phyloP scores from a whole-genome alignment of 495 filamentous ascomycete genomes.

The Bathelium albidoporum region DNA sequence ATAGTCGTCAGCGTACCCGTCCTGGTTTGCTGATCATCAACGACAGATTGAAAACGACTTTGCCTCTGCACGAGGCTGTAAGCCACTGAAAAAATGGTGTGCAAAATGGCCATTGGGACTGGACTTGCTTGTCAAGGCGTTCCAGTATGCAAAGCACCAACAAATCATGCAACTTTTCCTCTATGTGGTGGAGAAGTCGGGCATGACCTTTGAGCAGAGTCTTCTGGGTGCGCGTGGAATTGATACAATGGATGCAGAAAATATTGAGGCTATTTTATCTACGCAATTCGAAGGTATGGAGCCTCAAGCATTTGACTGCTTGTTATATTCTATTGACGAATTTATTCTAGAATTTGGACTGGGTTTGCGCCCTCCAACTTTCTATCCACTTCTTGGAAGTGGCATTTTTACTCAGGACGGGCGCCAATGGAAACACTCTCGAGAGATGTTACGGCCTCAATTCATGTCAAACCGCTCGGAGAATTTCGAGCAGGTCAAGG shows the following conservation, averaged over 20 bases:
- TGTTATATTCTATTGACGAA: background rate
- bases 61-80: background rate
- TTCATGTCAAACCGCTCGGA: conserved; percentile 27
- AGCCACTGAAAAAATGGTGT: background rate
- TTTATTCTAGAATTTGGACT: background rate
- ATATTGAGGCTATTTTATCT: conserved; percentile 45
- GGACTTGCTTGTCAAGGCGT: background rate
- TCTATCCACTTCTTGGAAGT: background rate
- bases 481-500: conserved; percentile 5
- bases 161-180: background rate
- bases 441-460: conserved; percentile 44
- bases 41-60: background rate
- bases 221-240: background rate
- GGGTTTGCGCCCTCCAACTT: background rate
- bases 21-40: background rate
- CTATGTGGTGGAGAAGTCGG: background rate
- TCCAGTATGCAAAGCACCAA: background rate
- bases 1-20: background rate
- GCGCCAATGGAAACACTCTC: conserved; percentile 51
- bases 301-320: background rate
- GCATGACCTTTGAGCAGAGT: background rate
- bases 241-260: conserved; percentile 43
- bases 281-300: conserved; percentile 40
- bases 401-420: conserved; percentile 68
- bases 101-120: background rate